Evolutionary conservation across 1,284 basidiomycete genomes (phyloP), one percentile per base, ranked within the genome.

Genomic region (Tilletia setariae): DNA sequence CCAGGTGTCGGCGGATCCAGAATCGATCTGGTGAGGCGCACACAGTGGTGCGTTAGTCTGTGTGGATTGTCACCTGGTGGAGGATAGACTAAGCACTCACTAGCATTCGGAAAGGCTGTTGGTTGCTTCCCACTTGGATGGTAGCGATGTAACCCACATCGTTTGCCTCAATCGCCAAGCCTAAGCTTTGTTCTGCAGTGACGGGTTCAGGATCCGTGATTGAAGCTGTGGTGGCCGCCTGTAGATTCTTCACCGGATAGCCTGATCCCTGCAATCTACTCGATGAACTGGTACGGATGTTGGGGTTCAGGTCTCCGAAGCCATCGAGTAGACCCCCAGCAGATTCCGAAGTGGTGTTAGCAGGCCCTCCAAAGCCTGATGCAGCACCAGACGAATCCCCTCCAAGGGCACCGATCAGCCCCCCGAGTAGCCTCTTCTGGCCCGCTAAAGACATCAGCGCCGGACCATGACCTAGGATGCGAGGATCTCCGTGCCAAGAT

Each of bases 1-100:
- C 91, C 92, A 94, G 47, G 91, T 85, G 81, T 94, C 92, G 16
- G 91, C 89, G 8, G 89, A 91, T 42, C 92, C 93, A 30, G 90
- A 90, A 84, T 94, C 92, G 67, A 82, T 74, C 56, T 61, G n/a
- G n/a, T 25, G 7, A 51, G 16, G 35, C 30, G 2, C 21, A n/a
- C 9, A 49, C n/a, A 42, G 11, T 8, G 28, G 15, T 28, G 1
- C 1, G 28, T 56, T 11, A 53, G 30, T 1, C 4, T 2, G 1
- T 30, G 16, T 11, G 21, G 8, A 11, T 40, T 16, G 4, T 30
- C 7, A 16, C 40, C 6, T 11, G 16, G 16, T 65, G 16, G 49
- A n/a, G 30, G 28, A 61, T 6, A 53, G 21, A 13, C n/a, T 15
- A 19, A 30, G 23, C 7, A 35, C 56, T 61, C 56, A 61, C 56